Evolutionary conservation across 78 protist species (phyloP), one percentile per base, ranked within the genome.

Genomic region (Speleostelium caveatum): DNA sequence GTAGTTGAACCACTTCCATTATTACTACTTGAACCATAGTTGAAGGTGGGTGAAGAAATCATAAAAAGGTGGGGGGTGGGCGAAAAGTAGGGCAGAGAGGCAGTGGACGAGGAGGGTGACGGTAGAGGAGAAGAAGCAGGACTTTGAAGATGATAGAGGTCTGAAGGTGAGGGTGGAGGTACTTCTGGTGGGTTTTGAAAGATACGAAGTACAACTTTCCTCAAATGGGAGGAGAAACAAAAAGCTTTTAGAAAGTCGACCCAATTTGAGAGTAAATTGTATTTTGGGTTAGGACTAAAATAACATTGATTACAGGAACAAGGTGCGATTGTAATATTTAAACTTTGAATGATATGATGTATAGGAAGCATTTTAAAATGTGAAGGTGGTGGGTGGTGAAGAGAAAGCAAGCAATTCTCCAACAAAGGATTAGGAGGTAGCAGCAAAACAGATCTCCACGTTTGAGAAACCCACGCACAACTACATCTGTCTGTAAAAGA

Each of bases 391-490:
- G n/a, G 73, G 4, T 83, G 62, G 41, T 83, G 91, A 7, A 83
- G 45, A 19, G 79, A 83, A 19, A 83, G 60, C 58, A 83, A 55
- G 33, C 91, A 83, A 33, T 69, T 69, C 73, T 83, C 91, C 26
- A 83, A 60, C 30, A 67, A 60, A n/a, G 80, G 69, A 33, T 83
- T 32, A 14, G 91, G 91, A n/a, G 35, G 61, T 75, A 83, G 56
- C 76, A 83, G 21, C 28, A 83, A 59, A 19, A 74, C 75, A n/a
- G 35, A 36, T 67, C 91, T 53, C 91, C 91, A 83, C 21, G 62
- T 53, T 14, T 35, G 55, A 60, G 79, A 59, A 22, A 83, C 91
- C 68, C 78, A 83, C n/a, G 91, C 91, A 83, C 91, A 83, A 17
- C 3, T 60, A 83, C 67, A 56, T 59, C 79, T 67, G 53, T 83